phyloP scores from a whole-genome alignment of 805 yeast species.

The Teunomyces pallodes region DNA sequence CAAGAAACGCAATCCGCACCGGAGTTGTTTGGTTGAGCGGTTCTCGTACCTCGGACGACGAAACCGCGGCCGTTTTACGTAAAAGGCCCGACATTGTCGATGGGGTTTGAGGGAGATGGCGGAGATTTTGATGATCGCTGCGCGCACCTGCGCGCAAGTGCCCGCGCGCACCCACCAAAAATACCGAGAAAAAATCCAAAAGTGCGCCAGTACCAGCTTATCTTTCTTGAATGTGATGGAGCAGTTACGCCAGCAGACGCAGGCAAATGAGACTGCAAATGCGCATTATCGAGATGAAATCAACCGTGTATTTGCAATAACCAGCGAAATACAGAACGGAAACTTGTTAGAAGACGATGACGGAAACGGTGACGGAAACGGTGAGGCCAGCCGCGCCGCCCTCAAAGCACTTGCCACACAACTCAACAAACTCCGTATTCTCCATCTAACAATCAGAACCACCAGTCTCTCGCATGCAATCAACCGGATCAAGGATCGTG shows the following conservation, averaged over 20 bases:
- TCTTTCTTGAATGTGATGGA: not conserved
- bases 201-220: not conserved
- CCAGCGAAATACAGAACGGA: slow-evolving; percentile 12
- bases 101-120: not conserved
- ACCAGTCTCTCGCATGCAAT: slow-evolving; percentile 4
- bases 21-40: slow-evolving; percentile 36
- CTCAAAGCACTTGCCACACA: slow-evolving; percentile 28
- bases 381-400: slow-evolving; percentile 2
- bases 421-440: slow-evolving; percentile 27
- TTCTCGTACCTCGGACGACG: slow-evolving; percentile 8
- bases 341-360: not conserved
- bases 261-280: slow-evolving; percentile 23
- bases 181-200: too few species aligned
- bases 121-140: not conserved
- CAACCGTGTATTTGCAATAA: slow-evolving; percentile 22
- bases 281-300: slow-evolving; percentile 20
- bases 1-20: slow-evolving; percentile 57
- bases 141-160: not conserved
- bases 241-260: slow-evolving; percentile 3
- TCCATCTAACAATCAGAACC: slow-evolving; percentile 15
- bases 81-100: not conserved
- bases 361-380: not conserved
- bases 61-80: not conserved
- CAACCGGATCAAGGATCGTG: not conserved
- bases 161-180: not conserved